phyloP scores from a whole-genome alignment of 495 filamentous ascomycete genomes.

The Pyrenopolyporus hunteri region DNA sequence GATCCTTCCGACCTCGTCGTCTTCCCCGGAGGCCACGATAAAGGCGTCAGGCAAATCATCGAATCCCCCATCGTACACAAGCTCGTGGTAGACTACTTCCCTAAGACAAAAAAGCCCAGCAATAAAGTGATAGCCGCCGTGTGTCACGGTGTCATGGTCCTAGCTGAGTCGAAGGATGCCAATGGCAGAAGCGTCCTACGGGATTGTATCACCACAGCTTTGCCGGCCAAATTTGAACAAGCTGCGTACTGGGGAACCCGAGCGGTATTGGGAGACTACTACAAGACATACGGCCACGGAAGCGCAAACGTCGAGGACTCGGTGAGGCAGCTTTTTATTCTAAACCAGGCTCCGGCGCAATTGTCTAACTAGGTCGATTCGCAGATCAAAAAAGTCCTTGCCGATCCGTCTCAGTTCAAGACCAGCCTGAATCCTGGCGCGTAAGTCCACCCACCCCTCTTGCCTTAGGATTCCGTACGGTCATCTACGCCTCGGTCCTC shows the following conservation, averaged over 20 bases:
- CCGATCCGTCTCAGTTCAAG: slow-evolving; percentile 55
- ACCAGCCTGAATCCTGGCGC: slow-evolving; percentile 52
- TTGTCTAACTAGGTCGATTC: slow-evolving; percentile 7
- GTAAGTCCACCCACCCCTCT: slow-evolving; percentile 45
- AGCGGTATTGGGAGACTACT: slow-evolving; percentile 60
- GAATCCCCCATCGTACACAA: slow-evolving; percentile 56
- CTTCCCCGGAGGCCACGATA: slow-evolving; percentile 62
- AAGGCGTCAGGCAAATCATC: slow-evolving; percentile 58
- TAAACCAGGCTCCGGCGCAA: not conserved
- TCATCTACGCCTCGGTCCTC: not conserved
- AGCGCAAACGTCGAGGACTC: slow-evolving; percentile 56
- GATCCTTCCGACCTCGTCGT: slow-evolving; percentile 55
- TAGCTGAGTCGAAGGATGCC: slow-evolving; percentile 50
- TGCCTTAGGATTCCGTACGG: not conserved
- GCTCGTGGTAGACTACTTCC: slow-evolving; percentile 56
- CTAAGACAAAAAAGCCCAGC: slow-evolving; percentile 53
- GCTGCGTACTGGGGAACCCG: slow-evolving; percentile 56
- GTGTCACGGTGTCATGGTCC: slow-evolving; percentile 61
- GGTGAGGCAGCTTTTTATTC: slow-evolving; percentile 36
- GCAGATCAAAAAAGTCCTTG: slow-evolving; percentile 55
- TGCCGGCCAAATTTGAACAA: slow-evolving; percentile 59
- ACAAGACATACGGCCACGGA: slow-evolving; percentile 62
- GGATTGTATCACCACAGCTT: slow-evolving; percentile 55
- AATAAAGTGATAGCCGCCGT: slow-evolving; percentile 55
- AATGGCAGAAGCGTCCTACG: slow-evolving; percentile 55